Evolutionary conservation across 1,284 basidiomycete genomes (phyloP), one percentile per base, ranked within the genome.

Genomic region (Mycena sp.): DNA sequence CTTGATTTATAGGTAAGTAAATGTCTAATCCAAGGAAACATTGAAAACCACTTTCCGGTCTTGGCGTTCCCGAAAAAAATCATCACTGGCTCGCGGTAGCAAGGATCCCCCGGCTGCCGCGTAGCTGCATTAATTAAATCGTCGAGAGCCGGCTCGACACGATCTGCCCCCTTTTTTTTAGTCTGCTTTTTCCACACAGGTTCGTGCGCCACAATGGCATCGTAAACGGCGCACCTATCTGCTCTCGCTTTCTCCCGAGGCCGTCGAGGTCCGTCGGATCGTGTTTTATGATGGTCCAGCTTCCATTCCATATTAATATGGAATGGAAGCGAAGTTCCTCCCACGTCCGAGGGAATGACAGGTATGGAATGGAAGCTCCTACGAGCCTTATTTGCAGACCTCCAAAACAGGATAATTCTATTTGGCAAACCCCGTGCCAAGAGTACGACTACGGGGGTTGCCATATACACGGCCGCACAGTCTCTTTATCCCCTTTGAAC

Each of bases 121-220:
- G 44, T 50, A 25, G 30, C 25, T 1, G 54, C 60, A 38, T 62
- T 62, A 23, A 62, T 58, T 19, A 62, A 23, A 17, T 62, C 60
- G 38, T 62, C 65, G 26, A 57, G 41, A 11, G 57, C 57, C 14
- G 48, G 48, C 48, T 51, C 57, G 30, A 59, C 7, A 10, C 32
- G 38, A 19, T 59, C 57, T 32, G 45, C 45, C 16, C 41, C 49
- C 16, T 40, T 58, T 25, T 52, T 43, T 19, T 45, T 59, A n/a
- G 37, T 32, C 38, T 44, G 57, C 38, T 59, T 59, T 44, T 52
- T 50, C 45, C 44, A 57, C 16, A 10, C 37, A 14, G 57, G 38
- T 16, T 49, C 37, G 7, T 44, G 35, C 21, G 26, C 35, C n/a
- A 51, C 46, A 35, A 44, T 29, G 4, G 32, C 44, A 29, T 40